Base-by-base conservation (phyloP, 768 basidiomycete species). In the Mycena galericulata region DNA sequence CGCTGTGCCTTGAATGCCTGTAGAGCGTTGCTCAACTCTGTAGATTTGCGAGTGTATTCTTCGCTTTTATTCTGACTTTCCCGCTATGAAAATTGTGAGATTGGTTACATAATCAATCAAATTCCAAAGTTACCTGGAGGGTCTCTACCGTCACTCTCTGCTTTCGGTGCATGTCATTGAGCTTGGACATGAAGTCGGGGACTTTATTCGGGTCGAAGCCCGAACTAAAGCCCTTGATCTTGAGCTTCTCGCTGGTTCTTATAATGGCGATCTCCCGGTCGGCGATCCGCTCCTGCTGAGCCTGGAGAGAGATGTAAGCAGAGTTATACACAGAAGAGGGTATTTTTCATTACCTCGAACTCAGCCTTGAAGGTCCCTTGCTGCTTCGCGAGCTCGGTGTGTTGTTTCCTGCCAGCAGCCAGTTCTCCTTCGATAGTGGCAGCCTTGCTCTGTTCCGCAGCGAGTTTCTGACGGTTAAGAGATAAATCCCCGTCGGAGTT, bases 221-320 rank as follows among this genome's bases (percentile, higher is more conserved):
- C 0, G 89, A 84, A 58, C 88, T 89, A 75, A 88, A 96, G 0
- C 94, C 95, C 55, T 89, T 88, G 72, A 98, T 90, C 11, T 86
- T 84, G 72, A 92, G 83, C 70, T 89, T 89, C 38, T 88, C 82
- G 55, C 89, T 86, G 18, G 95, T 87, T 53, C 90, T 88, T 15
- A 87, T 88, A 62, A 98, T 90, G 26, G 91, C 81, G 17, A 85
- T 83, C 76, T 97, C 96, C 32, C 97, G 89, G 6, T 90, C 89
- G 2, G 76, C 73, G 41, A 96, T 79, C 27, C 92, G 90, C 50
- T 87, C 82, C 59, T 90, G 88, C 79, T 97, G 93, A 17, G 88
- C 88, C 95, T 97, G 66, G 10, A 43, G 17, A 49, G 45, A 11
- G 3, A 26, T 18, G 46, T 51, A 40, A 57, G 58, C 46, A 68